Conservation (phyloP, 2,329 filamentous ascomycete genomes). For the Diaporthe citriasiana region DNA sequence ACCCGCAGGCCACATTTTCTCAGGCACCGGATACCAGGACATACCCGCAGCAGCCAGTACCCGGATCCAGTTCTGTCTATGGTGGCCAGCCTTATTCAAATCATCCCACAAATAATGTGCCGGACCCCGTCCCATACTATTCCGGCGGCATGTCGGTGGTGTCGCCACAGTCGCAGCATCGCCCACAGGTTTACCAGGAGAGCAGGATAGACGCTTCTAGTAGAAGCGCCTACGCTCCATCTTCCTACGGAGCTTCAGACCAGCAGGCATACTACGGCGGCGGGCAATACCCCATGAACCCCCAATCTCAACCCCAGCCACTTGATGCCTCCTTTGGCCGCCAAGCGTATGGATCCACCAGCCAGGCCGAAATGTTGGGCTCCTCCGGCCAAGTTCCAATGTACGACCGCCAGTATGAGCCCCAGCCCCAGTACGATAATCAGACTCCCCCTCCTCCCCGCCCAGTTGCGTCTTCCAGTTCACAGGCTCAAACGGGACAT, state of each 20-base stretch:
- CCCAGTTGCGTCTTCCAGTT: constrained; percentile 39
- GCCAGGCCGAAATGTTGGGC: constrained; percentile 40
- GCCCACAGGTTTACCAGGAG: constrained; percentile 33
- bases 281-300: constrained; percentile 53
- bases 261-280: constrained; percentile 49
- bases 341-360: constrained; percentile 62
- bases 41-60: neutral
- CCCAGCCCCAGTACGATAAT: constrained; percentile 40
- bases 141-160: neutral
- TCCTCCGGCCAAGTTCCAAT: constrained; percentile 42
- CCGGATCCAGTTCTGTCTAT: constrained; percentile 17
- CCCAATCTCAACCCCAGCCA: too few relatives aligned
- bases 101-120: constrained; percentile 27
- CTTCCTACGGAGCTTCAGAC: constrained; percentile 19
- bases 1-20: constrained; percentile 36
- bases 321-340: constrained; percentile 70
- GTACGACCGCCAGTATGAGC: constrained; percentile 42
- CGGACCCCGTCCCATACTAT: constrained; percentile 19
- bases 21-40: constrained; percentile 35
- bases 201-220: constrained; percentile 36
- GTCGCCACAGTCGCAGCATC: neutral
- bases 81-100: constrained; percentile 34
- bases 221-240: constrained; percentile 12
- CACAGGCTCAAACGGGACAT: constrained; percentile 44
- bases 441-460: constrained; percentile 40